A percentile compares a stretch with the other conserved stretches of the same genome.
These are phyloP conservation scores for Rubroshorea leprosula DNA, from an alignment of 345 rosid species.

Conservation along the genomic window DNA sequence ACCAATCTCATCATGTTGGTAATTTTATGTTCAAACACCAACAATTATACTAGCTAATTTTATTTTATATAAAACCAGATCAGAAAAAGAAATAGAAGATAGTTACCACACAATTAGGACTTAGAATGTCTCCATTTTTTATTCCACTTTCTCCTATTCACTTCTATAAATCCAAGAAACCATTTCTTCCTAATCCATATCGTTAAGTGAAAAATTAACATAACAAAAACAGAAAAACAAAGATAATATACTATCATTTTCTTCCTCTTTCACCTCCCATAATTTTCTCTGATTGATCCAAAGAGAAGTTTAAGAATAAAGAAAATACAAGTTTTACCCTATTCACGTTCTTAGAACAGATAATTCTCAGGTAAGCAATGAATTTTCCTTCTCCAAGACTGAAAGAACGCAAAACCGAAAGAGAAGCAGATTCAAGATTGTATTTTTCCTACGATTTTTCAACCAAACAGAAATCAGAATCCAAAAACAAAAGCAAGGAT, in stretches of 20 bases:
- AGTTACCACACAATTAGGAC: no score
- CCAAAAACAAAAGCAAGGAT: background rate
- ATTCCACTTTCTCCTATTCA: background rate
- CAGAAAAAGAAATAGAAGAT: no score
- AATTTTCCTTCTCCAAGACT: no score
- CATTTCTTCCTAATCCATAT: background rate
- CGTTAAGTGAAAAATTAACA: background rate
- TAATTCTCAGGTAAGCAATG: background rate
- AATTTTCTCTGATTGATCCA: background rate
- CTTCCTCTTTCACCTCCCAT: no score
- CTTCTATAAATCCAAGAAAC: background rate
- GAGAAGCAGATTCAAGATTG: background rate
- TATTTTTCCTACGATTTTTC: slow-evolving; percentile 7
- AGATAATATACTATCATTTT: no score
- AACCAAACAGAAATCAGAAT: slow-evolving; percentile 17
- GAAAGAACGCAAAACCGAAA: background rate
- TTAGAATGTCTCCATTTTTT: no score
- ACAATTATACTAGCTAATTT: no score
- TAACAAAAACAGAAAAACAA: background rate
- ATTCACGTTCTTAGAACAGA: background rate
- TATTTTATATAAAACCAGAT: no score
- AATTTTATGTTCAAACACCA: no score
- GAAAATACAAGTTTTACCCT: background rate
- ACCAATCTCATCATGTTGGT: no score
- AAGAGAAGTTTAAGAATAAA: background rate